These are phyloP conservation scores for Blastomyces silverae DNA, from an alignment of 2,329 filamentous ascomycete species.

Conservation along the genomic window DNA sequence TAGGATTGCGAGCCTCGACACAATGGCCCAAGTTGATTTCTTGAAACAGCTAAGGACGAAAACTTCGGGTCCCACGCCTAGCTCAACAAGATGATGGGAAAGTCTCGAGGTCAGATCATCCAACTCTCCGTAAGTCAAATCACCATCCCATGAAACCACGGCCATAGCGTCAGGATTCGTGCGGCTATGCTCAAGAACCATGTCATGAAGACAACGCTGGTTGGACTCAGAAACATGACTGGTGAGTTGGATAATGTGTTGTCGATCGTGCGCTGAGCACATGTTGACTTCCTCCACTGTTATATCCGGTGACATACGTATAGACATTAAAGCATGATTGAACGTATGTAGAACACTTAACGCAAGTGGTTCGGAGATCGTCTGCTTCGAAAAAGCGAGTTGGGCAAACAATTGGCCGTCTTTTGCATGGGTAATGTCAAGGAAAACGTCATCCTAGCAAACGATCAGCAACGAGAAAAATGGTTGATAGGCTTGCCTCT, in stretches of 20 bases:
- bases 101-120: slow-evolving; percentile 12
- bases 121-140: slow-evolving; percentile 13
- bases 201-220: slow-evolving; percentile 10
- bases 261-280: slow-evolving; percentile 9
- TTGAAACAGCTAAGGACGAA: slow-evolving; percentile 17
- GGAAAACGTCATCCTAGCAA: slow-evolving; percentile 7
- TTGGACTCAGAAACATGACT: slow-evolving; percentile 1
- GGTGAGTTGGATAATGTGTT: slow-evolving; percentile 9
- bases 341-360: slow-evolving; percentile 11
- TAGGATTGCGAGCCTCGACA: slow-evolving; percentile 7
- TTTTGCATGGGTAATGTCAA: slow-evolving; percentile 1
- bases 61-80: slow-evolving; percentile 11
- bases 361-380: slow-evolving; percentile 8
- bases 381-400: slow-evolving; percentile 4
- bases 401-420: neutral
- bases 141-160: slow-evolving; percentile 13
- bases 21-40: slow-evolving; percentile 17
- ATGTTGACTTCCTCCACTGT: slow-evolving; percentile 10
- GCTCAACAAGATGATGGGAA: slow-evolving; percentile 7
- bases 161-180: slow-evolving; percentile 11
- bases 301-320: slow-evolving; percentile 6
- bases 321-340: slow-evolving; percentile 2
- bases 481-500: neutral
- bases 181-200: slow-evolving; percentile 5
- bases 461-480: neutral